Evolutionary conservation across 2,329 filamentous ascomycete species (phyloP).

Genomic region (Colletotrichum filicis): DNA sequence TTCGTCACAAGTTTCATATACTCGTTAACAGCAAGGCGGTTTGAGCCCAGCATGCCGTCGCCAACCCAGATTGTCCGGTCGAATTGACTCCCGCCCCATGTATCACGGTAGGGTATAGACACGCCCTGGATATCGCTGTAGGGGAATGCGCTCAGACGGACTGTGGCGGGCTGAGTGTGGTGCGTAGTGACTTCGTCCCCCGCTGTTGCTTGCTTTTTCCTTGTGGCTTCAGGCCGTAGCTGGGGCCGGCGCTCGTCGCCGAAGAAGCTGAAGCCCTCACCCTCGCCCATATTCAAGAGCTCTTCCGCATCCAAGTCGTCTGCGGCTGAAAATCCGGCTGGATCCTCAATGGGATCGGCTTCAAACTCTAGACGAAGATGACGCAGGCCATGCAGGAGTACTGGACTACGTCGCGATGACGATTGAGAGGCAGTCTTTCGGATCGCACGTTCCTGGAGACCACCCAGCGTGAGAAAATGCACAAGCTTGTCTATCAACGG

Average conservation of each 20-base stretch:
- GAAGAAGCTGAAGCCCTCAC: constrained; percentile 60
- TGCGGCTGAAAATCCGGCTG: constrained; percentile 41
- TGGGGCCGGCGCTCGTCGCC: constrained; percentile 38
- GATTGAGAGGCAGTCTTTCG: constrained; percentile 39
- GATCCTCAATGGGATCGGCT: constrained; percentile 51
- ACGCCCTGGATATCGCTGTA: constrained; percentile 41
- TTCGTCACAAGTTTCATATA: constrained; percentile 59
- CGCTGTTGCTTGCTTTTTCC: constrained; percentile 27
- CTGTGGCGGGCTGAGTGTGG: constrained; percentile 23
- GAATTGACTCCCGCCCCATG: constrained; percentile 43
- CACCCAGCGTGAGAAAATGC: constrained; percentile 57
- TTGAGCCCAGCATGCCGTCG: constrained; percentile 42
- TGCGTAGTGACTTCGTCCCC: constrained; percentile 30
- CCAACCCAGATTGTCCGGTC: constrained; percentile 61
- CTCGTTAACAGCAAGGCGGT: constrained; percentile 52
- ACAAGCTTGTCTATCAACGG: constrained; percentile 59
- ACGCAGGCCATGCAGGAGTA: constrained; percentile 61
- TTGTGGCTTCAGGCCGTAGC: constrained; percentile 1
- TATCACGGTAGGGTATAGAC: constrained; percentile 41
- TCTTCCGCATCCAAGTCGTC: constrained; percentile 53
- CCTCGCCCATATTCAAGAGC: constrained; percentile 50
- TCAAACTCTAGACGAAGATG: constrained; percentile 66
- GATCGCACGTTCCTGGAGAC: constrained; percentile 61
- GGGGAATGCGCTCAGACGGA: constrained; percentile 37
- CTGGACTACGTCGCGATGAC: constrained; percentile 49